These are phyloP conservation scores for Cyberlindnera mississippiensis DNA, from an alignment of 805 yeast species.

Conservation along the genomic window DNA sequence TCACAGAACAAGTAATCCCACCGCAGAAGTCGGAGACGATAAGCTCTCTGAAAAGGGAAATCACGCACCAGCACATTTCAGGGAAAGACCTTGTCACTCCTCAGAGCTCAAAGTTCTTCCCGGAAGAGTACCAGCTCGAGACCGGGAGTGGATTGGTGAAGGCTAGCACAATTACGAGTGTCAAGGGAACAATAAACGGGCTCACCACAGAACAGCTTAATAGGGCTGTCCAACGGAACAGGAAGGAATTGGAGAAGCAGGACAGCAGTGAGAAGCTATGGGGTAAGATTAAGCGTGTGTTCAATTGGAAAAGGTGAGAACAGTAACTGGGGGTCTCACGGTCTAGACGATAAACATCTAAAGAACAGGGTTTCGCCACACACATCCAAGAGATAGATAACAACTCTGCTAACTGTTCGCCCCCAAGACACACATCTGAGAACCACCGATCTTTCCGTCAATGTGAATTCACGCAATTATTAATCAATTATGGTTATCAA, in stretches of 20 bases:
- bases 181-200: constrained; percentile 5
- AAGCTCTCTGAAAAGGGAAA: constrained; percentile 4
- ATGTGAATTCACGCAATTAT: no score
- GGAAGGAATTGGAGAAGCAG: constrained; percentile 24
- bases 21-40: constrained; percentile 8
- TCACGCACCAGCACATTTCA: constrained; percentile 6
- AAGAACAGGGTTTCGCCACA: no score
- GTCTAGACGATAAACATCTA: no score
- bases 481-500: no score
- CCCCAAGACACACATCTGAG: no score
- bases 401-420: no score
- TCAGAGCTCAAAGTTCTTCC: constrained; percentile 37
- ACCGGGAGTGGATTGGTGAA: constrained; percentile 65
- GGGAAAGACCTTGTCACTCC: constrained; percentile 13
- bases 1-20: constrained; percentile 6
- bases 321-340: no score
- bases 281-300: no score
- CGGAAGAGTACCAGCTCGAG: constrained; percentile 65
- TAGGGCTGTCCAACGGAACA: constrained; percentile 31
- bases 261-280: no score
- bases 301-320: no score
- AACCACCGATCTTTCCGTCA: no score
- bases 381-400: no score
- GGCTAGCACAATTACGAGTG: constrained; percentile 37
- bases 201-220: constrained; percentile 25